These are phyloP conservation scores for Ceratobasidium sp. DNA, from an alignment of 1,284 basidiomycete species.

Conservation along the genomic window DNA sequence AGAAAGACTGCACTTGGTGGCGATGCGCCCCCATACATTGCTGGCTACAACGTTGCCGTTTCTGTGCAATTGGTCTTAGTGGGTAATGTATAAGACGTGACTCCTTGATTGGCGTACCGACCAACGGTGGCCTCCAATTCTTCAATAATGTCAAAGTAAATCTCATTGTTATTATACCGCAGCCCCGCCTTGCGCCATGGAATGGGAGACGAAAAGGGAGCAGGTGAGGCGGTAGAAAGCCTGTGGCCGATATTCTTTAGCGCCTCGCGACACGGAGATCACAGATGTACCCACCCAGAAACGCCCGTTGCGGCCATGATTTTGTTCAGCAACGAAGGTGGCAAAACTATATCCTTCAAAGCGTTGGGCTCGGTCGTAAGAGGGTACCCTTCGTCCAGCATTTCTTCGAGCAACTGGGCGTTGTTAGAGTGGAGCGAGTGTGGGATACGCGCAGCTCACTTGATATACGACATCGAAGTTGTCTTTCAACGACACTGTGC, in stretches of 20 bases:
- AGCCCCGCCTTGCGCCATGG: conserved; percentile 91
- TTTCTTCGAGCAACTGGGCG: conserved; percentile 88
- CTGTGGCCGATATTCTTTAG: conserved; percentile 45
- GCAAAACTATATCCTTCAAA: conserved; percentile 89
- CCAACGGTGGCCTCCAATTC: conserved; percentile 84
- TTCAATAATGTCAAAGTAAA: conserved; percentile 92
- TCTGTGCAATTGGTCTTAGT: conserved; percentile 51
- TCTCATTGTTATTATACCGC: conserved; percentile 88
- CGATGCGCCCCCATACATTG: conserved; percentile 80
- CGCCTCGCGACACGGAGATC: conserved; percentile 34
- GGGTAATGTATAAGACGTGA: background rate
- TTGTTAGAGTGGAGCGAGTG: background rate
- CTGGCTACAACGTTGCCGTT: conserved; percentile 76
- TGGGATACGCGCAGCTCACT: conserved; percentile 53
- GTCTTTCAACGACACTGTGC: conserved; percentile 79
- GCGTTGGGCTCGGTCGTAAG: conserved; percentile 93
- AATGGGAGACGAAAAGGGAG: conserved; percentile 89
- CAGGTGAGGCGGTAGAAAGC: conserved; percentile 54
- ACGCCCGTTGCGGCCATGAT: conserved; percentile 68
- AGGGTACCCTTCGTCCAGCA: conserved; percentile 91
- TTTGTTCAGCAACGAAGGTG: conserved; percentile 84
- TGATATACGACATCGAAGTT: conserved; percentile 97
- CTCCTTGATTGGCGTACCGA: conserved; percentile 61
- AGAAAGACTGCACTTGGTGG: conserved; percentile 81
- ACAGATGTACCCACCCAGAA: conserved; percentile 51